These are phyloP conservation scores for Byssoonygena ceratinophila DNA, from an alignment of 2,329 filamentous ascomycete species.

Conservation along the genomic window DNA sequence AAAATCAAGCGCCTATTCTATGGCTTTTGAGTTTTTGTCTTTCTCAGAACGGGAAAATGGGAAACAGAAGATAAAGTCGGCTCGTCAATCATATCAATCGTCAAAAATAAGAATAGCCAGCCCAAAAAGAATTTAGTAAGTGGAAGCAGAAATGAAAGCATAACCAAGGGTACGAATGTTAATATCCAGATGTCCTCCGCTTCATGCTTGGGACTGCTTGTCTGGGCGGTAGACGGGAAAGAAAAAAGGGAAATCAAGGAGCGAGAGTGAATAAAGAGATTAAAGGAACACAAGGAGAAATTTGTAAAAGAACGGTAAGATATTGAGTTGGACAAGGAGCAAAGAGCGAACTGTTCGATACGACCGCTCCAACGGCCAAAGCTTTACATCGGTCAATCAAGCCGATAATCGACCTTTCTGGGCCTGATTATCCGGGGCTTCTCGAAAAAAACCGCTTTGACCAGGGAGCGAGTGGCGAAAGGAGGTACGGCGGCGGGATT, in stretches of 20 bases:
- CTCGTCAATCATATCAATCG: constrained; percentile 4
- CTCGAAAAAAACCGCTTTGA: neutral
- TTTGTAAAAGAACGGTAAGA: neutral
- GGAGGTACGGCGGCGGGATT: neutral
- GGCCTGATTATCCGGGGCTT: neutral
- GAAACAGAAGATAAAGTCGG: neutral
- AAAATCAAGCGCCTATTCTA: constrained; percentile 5
- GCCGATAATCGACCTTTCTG: neutral
- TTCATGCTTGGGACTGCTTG: neutral
- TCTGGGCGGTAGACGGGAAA: neutral
- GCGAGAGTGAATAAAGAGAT: neutral
- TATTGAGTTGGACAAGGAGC: neutral
- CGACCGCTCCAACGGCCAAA: neutral
- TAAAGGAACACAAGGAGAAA: neutral
- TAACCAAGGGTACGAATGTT: neutral
- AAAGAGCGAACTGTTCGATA: neutral
- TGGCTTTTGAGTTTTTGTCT: constrained; percentile 4
- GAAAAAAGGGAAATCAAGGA: neutral
- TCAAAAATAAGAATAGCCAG: constrained; percentile 38
- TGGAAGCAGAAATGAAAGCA: neutral
- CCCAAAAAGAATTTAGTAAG: neutral
- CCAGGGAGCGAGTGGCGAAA: neutral
- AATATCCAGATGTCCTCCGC: neutral
- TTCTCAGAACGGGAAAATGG: neutral
- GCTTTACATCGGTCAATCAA: neutral